These are phyloP conservation scores for Hibiscus mutabilis DNA, from an alignment of 345 rosid genomes.

Conservation along the genomic window DNA sequence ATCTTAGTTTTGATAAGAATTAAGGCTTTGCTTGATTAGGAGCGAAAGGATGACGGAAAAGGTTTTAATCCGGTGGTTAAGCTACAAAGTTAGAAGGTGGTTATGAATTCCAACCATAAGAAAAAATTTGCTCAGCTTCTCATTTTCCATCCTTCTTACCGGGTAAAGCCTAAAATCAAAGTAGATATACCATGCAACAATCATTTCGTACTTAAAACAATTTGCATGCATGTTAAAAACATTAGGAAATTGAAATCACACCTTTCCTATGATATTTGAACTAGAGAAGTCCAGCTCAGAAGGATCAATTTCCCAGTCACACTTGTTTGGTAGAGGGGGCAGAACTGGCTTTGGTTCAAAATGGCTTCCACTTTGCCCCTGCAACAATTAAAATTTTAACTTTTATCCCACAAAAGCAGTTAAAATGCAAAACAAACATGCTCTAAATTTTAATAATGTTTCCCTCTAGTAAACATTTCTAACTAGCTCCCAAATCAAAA, in stretches of 20 bases:
- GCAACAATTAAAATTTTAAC: constrained; percentile 19
- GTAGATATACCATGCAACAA: neutral
- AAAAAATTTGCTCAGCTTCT: neutral
- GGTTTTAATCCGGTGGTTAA: neutral
- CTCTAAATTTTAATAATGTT: neutral
- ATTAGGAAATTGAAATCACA: constrained; percentile 18
- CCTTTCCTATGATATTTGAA: constrained; percentile 80
- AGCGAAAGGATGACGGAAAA: constrained; percentile 1
- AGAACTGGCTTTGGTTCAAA: constrained; percentile 88
- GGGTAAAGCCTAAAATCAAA: neutral
- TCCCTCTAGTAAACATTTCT: neutral
- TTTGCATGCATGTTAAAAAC: neutral
- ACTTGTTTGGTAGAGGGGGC: constrained; percentile 86
- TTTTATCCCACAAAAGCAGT: constrained; percentile 8
- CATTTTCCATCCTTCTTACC: constrained; percentile 4
- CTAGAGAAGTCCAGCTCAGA: constrained; percentile 85
- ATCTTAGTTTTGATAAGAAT: neutral
- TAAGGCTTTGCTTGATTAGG: neutral
- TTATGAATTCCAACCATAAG: neutral
- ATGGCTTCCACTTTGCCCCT: constrained; percentile 99
- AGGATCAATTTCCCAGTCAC: constrained; percentile 99
- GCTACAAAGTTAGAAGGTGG: neutral
- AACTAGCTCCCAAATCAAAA: neutral
- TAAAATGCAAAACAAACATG: neutral
- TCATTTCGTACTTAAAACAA: neutral